Evolutionary conservation across 805 yeast species (phyloP), one percentile per base, ranked within the genome.

Genomic region (Myxozyma melibiosi): DNA sequence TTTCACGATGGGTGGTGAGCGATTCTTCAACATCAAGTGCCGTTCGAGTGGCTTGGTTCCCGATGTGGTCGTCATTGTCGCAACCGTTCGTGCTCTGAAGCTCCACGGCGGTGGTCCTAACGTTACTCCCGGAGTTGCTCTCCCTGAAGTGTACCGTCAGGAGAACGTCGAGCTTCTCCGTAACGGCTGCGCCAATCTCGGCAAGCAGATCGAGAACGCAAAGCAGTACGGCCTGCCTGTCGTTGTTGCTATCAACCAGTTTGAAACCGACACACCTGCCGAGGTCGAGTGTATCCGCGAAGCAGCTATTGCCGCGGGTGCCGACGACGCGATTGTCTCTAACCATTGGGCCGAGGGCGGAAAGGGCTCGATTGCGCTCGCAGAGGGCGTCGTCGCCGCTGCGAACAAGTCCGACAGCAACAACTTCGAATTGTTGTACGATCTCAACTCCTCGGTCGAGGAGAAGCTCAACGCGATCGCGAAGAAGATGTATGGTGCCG

Each of bases 101-200:
- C 83, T 89, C 55, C 98, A 92, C 70, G 98, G 98, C 60, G 98
- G 97, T 62, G 98, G 96, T 48, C 90, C 97, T n/a, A 96, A 89
- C 66, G 97, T 92, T 59, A 89, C 88, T 70, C 96, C 97, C 14
- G 97, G 97, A 57, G 86, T 84, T 66, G 80, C 90, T 37, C 79
- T 92, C 66, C 96, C 97, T 34, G 78, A 76, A 31, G 97, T 82
- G 67, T 92, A 92, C 75, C 74, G 81, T 39, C 78, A 82, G 60
- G 97, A 91, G 75, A 85, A 90, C 73, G 81, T 87, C 54, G 96
- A 85, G 31, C 79, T 84, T 69, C 81, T 92, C 65, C 78, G 81
- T 52, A 78, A 79, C 51, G 98, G 98, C 51, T 86, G 92, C 72
- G 84, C 88, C 58, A 92, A 92, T 76, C 78, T 92, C 73, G 87